Evolutionary conservation across 2,329 filamentous ascomycete genomes (phyloP).

Genomic region (Fusarium buharicum): DNA sequence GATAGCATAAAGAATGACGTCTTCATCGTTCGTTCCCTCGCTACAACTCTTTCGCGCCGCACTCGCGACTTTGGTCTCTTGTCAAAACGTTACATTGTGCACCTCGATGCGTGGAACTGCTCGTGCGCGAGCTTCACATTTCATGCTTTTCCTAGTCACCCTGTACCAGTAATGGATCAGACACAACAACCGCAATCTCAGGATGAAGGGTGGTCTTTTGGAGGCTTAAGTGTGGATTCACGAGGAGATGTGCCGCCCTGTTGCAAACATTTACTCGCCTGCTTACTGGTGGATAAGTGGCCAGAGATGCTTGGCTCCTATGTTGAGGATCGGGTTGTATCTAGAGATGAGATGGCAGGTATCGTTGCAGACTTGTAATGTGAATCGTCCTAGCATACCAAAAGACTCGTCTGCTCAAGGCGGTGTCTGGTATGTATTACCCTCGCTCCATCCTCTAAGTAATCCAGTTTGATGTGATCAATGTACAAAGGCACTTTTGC

Average conservation of each 20-base stretch:
- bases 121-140: constrained; percentile 87
- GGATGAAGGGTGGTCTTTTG: constrained; percentile 55
- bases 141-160: constrained; percentile 66
- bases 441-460: constrained; percentile 37
- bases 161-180: constrained; percentile 8
- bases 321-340: constrained; percentile 64
- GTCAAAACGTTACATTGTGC: constrained; percentile 71
- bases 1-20: constrained; percentile 46
- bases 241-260: constrained; percentile 62
- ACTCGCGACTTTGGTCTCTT: constrained; percentile 24
- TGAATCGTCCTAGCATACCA: constrained; percentile 8
- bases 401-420: constrained; percentile 12
- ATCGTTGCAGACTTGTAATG: constrained; percentile 62
- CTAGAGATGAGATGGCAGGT: constrained; percentile 76
- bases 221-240: constrained; percentile 59
- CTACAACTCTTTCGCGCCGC: constrained; percentile 47
- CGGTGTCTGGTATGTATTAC: constrained; percentile 39
- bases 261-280: constrained; percentile 93
- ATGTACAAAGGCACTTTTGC: constrained; percentile 46
- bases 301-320: constrained; percentile 63
- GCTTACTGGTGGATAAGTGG: constrained; percentile 77
- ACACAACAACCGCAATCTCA: background rate
- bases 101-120: constrained; percentile 84
- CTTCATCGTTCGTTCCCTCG: constrained; percentile 74
- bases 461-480: constrained; percentile 45